These are phyloP conservation scores for Colletotrichum costaricense DNA, from an alignment of 2,329 filamentous ascomycete genomes.

Conservation along the genomic window DNA sequence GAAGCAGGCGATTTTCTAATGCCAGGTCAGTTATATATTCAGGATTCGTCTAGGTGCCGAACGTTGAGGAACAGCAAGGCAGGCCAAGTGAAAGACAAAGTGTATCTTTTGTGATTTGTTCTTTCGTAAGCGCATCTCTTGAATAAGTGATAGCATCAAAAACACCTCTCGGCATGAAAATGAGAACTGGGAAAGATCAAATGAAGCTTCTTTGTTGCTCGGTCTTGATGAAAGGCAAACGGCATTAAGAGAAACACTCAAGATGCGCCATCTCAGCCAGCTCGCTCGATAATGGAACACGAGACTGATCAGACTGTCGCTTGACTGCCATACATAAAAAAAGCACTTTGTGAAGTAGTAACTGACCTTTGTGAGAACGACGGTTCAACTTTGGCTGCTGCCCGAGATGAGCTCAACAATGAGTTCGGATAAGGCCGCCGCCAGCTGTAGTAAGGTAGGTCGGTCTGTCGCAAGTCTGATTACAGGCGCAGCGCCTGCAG, in stretches of 20 bases:
- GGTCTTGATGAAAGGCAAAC: not conserved
- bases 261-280: not conserved
- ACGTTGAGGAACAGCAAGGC: not conserved
- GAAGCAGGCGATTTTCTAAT: not conserved
- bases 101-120: not conserved
- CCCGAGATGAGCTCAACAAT: not conserved
- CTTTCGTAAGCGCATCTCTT: not conserved
- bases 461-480: conserved; percentile 1
- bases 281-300: not conserved
- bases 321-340: not conserved
- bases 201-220: not conserved
- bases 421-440: not conserved
- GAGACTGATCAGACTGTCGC: not conserved
- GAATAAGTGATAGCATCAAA: too few relatives aligned
- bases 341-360: not conserved
- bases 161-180: not conserved
- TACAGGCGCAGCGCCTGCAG: conserved; percentile 1
- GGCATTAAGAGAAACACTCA: not conserved
- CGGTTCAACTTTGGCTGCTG: not conserved
- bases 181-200: not conserved
- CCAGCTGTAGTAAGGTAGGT: not conserved
- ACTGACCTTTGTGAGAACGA: conserved; percentile 1
- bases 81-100: not conserved
- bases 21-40: not conserved
- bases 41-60: not conserved